Evolutionary conservation across 495 filamentous ascomycete species (phyloP).

Genomic region (Lasiosphaeria hispida): DNA sequence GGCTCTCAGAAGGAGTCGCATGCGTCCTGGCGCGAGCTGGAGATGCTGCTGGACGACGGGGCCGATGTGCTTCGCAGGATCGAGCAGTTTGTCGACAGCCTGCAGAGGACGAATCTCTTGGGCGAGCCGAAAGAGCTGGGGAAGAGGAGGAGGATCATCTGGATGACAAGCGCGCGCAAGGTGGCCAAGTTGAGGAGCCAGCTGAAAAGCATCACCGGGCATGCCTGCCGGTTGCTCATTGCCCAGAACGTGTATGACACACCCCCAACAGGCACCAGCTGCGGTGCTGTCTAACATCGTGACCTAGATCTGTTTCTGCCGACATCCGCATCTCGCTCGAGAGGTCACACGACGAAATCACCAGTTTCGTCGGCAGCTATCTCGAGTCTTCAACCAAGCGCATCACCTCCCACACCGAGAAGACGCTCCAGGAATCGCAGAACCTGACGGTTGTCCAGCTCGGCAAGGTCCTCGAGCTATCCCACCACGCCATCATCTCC

Average conservation of each 20-base stretch:
- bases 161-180: constrained; percentile 1
- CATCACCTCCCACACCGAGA: neutral
- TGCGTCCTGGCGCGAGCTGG: constrained; percentile 1
- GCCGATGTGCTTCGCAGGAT: neutral
- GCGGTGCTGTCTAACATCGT: neutral
- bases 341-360: neutral
- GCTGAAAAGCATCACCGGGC: neutral
- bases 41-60: neutral
- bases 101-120: neutral
- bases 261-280: neutral
- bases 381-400: neutral
- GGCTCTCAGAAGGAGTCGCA: neutral
- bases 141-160: constrained; percentile 5
- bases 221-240: constrained; percentile 1
- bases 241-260: constrained; percentile 3
- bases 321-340: constrained; percentile 4
- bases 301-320: constrained; percentile 1
- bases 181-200: constrained; percentile 1
- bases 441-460: neutral
- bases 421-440: neutral
- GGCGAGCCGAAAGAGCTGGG: neutral
- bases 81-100: neutral
- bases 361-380: neutral
- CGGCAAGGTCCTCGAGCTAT: neutral
- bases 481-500: constrained; percentile 3